These are phyloP conservation scores for Citrus medica DNA, from an alignment of 345 rosid genomes.

Conservation along the genomic window DNA sequence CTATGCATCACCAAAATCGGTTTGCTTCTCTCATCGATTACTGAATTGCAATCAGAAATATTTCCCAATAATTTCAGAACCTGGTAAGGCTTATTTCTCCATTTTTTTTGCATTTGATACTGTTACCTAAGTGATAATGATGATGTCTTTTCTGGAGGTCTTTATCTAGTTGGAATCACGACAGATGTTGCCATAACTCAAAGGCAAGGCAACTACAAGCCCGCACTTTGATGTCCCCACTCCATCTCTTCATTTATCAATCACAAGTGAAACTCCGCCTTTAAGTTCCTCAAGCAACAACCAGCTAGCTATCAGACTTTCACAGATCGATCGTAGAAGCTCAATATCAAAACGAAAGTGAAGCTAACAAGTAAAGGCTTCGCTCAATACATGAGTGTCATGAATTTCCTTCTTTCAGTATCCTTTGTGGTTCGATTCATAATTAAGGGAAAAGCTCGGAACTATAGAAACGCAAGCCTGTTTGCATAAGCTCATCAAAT, in stretches of 20 bases:
- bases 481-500: constrained; percentile 9
- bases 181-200: constrained; percentile 16
- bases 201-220: constrained; percentile 1
- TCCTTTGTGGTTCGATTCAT: constrained; percentile 46
- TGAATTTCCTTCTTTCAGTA: constrained; percentile 35
- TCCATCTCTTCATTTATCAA: not conserved
- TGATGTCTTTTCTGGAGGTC: constrained; percentile 21
- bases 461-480: constrained; percentile 8
- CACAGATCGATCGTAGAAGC: not conserved
- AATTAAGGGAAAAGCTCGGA: constrained; percentile 1
- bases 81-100: not conserved
- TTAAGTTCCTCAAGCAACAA: constrained; percentile 1
- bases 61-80: not conserved
- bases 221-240: not conserved
- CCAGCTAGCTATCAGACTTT: not conserved
- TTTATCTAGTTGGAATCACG: constrained; percentile 26
- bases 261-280: constrained; percentile 4
- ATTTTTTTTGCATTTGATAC: not conserved
- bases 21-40: not conserved
- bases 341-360: constrained; percentile 3
- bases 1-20: constrained; percentile 1
- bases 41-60: not conserved
- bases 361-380: constrained; percentile 14
- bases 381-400: constrained; percentile 14
- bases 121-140: not conserved